Evolutionary conservation across 164 flowering plant species (phyloP).

Genomic region (Annona cherimola): DNA sequence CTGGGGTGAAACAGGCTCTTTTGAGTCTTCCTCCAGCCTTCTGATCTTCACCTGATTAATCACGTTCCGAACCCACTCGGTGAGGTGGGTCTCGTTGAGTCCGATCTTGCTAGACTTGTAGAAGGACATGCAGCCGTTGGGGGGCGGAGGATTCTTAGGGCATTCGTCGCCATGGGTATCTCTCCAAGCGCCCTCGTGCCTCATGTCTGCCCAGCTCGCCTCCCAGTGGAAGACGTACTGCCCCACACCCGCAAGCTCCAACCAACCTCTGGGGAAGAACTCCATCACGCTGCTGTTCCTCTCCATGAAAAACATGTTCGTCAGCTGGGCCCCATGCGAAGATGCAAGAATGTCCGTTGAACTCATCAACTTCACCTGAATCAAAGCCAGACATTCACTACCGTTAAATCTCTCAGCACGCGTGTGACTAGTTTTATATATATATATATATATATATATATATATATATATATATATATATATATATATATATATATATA

Average conservation of each 20-base stretch:
- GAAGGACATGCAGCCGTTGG: slow-evolving; percentile 46
- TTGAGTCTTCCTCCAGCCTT: background rate
- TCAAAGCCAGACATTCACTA: background rate
- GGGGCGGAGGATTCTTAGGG: slow-evolving; percentile 42
- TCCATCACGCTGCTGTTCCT: slow-evolving; percentile 44
- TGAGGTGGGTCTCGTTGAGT: slow-evolving; percentile 44
- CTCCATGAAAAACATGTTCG: slow-evolving; percentile 54
- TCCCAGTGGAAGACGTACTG: slow-evolving; percentile 52
- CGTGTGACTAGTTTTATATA: too few relatives aligned
- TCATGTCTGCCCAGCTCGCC: slow-evolving; percentile 38
- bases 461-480: too few relatives aligned
- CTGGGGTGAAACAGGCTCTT: background rate
- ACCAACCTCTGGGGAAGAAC: slow-evolving; percentile 83
- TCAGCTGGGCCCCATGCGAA: slow-evolving; percentile 68
- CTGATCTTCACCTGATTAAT: slow-evolving; percentile 34
- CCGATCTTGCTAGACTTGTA: slow-evolving; percentile 54
- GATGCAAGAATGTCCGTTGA: slow-evolving; percentile 41
- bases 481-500: too few relatives aligned
- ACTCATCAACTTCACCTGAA: slow-evolving; percentile 14
- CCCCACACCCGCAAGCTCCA: slow-evolving; percentile 63
- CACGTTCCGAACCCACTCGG: slow-evolving; percentile 52
- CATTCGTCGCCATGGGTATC: slow-evolving; percentile 49
- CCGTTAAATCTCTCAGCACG: too few relatives aligned
- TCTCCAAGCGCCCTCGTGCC: slow-evolving; percentile 69
- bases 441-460: too few relatives aligned